Evolutionary conservation across 306 rosid species (phyloP), one percentile per base, ranked within the genome.

Genomic region (Inga oerstediana): DNA sequence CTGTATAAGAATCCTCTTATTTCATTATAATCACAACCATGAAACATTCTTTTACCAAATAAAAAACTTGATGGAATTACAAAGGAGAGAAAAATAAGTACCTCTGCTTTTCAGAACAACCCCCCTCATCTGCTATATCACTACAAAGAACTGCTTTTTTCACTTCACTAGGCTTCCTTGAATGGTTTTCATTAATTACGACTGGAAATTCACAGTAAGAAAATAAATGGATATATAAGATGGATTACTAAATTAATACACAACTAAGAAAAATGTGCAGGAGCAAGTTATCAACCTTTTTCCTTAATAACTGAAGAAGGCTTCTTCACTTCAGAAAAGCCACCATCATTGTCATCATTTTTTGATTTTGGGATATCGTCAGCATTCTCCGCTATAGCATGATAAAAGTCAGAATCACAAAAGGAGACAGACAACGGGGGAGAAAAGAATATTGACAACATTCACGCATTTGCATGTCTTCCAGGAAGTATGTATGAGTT

Each of bases 41-140:
- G 24, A 46, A 76, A 56, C 10, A 82, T 56, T 75, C 6, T 45
- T 83, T 72, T 44, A 27, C 59, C 16, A 30, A 20, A 48, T 46
- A 5, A 54, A 78, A 80, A 52, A 82, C 35, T 46, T 62, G 67
- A 11, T 44, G 66, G 43, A 79, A 54, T 39, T 83, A 58, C 61
- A 75, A 80, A 70, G 80, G 44, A 45, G 54, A 67, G 70, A 78
- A 49, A 52, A 71, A 75, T 59, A 45, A 65, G 58, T 84, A 94
- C 99, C 91, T 94, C 81, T 96, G 97, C 87, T 88, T 94, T 83
- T 91, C 92, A 22, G 97, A 96, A 82, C 91, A 65, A 75, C 96
- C 97, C 48, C 86, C 89, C 80, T 89, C 87, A 83, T 82, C 92
- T 32, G 78, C 91, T 56, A 84, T 73, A 86, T 88, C 91, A 81